Conservation (phyloP, 345 rosid species). For the Aegle marmelos region DNA sequence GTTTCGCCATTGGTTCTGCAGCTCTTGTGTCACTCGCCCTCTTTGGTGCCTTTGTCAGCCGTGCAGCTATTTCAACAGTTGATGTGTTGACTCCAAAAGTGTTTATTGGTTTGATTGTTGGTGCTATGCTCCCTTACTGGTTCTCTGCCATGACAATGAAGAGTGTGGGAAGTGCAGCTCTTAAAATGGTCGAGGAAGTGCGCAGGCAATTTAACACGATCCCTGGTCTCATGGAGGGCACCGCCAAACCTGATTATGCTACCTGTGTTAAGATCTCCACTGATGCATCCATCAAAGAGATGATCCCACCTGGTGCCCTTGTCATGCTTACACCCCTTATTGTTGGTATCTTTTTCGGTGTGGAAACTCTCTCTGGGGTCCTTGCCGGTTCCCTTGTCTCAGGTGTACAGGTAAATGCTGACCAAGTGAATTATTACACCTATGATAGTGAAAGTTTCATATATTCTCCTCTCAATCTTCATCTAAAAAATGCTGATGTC, state of each 20-base stretch:
- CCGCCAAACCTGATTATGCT: constrained; percentile 85
- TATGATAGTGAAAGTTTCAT: too few species aligned
- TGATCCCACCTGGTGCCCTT: constrained; percentile 95
- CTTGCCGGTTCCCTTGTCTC: constrained; percentile 94
- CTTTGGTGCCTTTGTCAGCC: constrained; percentile 93
- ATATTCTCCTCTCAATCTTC: not conserved
- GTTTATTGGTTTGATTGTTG: constrained; percentile 82
- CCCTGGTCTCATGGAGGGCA: constrained; percentile 94
- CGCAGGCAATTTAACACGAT: constrained; percentile 95
- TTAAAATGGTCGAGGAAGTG: constrained; percentile 97
- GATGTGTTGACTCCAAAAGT: constrained; percentile 93
- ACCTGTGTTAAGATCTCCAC: constrained; percentile 96
- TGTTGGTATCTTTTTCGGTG: constrained; percentile 83
- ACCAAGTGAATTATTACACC: not conserved
- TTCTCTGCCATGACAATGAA: constrained; percentile 99
- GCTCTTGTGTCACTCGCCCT: constrained; percentile 89
- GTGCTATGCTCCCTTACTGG: constrained; percentile 99
- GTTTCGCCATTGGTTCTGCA: constrained; percentile 78
- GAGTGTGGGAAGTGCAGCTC: constrained; percentile 95
- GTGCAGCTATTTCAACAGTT: constrained; percentile 71
- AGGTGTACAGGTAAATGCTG: constrained; percentile 76
- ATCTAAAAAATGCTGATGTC: not conserved
- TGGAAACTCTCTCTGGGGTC: constrained; percentile 87
- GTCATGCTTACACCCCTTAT: constrained; percentile 95
- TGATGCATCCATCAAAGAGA: constrained; percentile 95